These are phyloP conservation scores for Salix koriyanagi DNA, from an alignment of 345 rosid species.

Conservation along the genomic window DNA sequence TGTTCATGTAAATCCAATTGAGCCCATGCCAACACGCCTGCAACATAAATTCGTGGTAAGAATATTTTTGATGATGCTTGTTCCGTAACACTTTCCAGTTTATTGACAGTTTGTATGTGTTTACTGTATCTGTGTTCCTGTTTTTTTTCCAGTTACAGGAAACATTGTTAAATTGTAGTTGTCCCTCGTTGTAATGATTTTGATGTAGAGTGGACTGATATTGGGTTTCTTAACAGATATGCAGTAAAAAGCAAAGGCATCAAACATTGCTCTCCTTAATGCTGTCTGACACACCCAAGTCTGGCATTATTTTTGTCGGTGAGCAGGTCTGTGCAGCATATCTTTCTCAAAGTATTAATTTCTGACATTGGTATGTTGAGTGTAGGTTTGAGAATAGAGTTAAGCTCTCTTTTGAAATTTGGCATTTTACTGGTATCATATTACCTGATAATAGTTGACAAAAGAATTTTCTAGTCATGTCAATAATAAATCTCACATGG, in stretches of 20 bases:
- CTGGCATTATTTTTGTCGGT: constrained; percentile 72
- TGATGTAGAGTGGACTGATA: constrained; percentile 2
- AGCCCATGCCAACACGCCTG: constrained; percentile 71
- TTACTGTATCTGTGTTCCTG: neutral
- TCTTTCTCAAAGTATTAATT: constrained; percentile 9
- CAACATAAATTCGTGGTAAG: constrained; percentile 69
- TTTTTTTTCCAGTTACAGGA: too few relatives aligned
- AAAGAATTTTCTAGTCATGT: neutral
- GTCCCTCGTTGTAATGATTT: neutral
- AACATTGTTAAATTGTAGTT: neutral
- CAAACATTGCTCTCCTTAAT: constrained; percentile 55
- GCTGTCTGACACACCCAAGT: constrained; percentile 55
- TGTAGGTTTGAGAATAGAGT: neutral
- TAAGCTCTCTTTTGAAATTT: neutral
- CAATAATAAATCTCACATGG: neutral
- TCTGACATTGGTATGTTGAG: neutral
- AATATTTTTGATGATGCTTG: constrained; percentile 3
- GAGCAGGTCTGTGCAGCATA: constrained; percentile 59
- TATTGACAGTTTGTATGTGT: neutral
- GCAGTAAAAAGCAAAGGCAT: constrained; percentile 46
- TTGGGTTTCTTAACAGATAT: constrained; percentile 39
- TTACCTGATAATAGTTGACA: neutral
- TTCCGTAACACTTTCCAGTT: neutral
- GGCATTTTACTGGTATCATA: neutral
- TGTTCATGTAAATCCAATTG: constrained; percentile 62